These are phyloP conservation scores for Apiospora phragmitis DNA, from an alignment of 2,329 filamentous ascomycete species.

Conservation along the genomic window DNA sequence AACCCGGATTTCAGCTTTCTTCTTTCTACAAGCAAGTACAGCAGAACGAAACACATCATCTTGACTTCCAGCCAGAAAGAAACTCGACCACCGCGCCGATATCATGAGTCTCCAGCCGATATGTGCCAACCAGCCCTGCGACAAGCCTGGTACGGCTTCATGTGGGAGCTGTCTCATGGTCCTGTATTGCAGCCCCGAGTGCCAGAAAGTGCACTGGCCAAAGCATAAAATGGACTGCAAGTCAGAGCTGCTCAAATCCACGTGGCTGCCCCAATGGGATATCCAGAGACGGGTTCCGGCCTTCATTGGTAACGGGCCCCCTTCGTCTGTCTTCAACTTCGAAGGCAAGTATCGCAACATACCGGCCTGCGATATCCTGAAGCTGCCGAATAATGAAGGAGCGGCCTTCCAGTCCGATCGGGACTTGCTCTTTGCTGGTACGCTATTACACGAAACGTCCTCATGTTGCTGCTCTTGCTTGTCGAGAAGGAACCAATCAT, in stretches of 20 bases:
- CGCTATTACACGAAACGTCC: constrained; percentile 9
- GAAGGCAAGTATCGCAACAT: background rate
- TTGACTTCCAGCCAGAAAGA: background rate
- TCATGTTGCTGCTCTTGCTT: constrained; percentile 14
- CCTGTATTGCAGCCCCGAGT: background rate
- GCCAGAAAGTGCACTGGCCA: background rate
- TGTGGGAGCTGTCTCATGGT: background rate
- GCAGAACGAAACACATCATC: background rate
- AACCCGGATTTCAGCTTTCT: background rate
- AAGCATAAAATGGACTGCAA: background rate
- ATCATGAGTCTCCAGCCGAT: background rate
- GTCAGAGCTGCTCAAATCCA: background rate
- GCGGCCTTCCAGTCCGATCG: background rate
- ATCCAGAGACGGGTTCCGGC: background rate
- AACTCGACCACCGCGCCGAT: background rate
- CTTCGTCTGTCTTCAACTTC: background rate
- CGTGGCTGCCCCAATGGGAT: background rate
- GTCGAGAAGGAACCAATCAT: constrained; percentile 9
- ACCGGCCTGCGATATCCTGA: background rate
- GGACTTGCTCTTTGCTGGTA: background rate
- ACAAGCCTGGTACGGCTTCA: background rate
- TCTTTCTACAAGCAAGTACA: background rate
- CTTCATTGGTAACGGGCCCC: too few species aligned
- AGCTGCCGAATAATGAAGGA: background rate
- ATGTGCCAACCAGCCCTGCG: background rate